Evolutionary conservation across 2,329 filamentous ascomycete genomes (phyloP), one percentile per base, ranked within the genome.

Genomic region (Tolypocladium tropicale): DNA sequence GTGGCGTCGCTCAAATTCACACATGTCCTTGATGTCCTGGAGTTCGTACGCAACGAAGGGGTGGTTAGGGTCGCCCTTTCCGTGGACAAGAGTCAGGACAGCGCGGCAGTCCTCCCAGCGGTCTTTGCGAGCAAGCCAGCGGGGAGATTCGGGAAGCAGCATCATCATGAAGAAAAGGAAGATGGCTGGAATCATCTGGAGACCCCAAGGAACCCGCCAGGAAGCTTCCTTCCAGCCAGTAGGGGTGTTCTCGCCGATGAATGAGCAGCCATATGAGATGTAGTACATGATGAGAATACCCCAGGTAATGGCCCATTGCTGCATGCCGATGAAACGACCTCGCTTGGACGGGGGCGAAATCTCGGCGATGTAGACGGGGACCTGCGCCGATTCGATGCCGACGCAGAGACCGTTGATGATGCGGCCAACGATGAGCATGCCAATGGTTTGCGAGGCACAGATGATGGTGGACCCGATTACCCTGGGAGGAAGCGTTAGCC

Each of bases 301-400:
- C 68, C 69, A 88, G 55, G 86, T 88, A 60, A 91, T 90, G 52
- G 86, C 84, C 76, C 85, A 86, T 67, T 90, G 87, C 68, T 90
- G 86, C 55, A 82, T 79, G 55, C 85, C 83, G 32, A 91, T 85
- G 51, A 91, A 85, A 69, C 34, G 79, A 32, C 85, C 85, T 59
- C 85, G 81, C 54, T 71, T 68, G 4, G 79, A 78, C 46, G 80
- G 80, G 11, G 65, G 62, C 5, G 63, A 84, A 75, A 88, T 77
- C 65, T 89, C 86, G 46, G 84, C 80, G 53, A 88, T 81, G 69
- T 88, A 89, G 56, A 88, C 84, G 5, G 85, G 85, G 7, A 88
- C 85, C 64, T 87, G 84, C 6, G 84, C 82, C 21, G 83, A 86
- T 1, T 67, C 65, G 76, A 86, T 85, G 63, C 85, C 85, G 58